Evolutionary conservation across 1,284 basidiomycete genomes (phyloP).

Genomic region (Cerioporus squamosus): DNA sequence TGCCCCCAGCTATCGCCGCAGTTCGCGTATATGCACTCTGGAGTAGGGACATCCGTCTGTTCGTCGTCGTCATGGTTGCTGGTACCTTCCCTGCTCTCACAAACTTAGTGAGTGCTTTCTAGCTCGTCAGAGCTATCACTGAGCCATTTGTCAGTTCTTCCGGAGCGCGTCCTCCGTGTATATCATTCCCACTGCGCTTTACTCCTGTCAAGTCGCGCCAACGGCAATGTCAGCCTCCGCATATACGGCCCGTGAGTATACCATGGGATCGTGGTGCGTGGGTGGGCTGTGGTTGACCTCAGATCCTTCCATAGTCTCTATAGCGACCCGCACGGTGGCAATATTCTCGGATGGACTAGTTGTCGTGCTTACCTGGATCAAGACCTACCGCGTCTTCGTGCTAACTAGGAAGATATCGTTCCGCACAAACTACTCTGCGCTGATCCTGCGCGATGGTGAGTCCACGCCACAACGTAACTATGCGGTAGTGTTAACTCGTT

Average conservation of each 20-base stretch:
- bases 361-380: conserved; percentile 22
- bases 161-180: conserved; percentile 15
- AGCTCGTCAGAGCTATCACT: not conserved
- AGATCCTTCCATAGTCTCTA: conserved; percentile 7
- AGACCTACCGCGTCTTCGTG: conserved; percentile 17
- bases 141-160: conserved; percentile 7
- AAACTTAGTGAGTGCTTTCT: conserved; percentile 13
- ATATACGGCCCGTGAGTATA: conserved; percentile 12
- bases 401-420: conserved; percentile 5
- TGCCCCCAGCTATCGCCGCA: conserved; percentile 8
- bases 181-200: conserved; percentile 11
- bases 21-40: conserved; percentile 25
- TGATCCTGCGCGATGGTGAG: conserved; percentile 21
- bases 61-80: conserved; percentile 13
- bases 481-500: not conserved
- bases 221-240: conserved; percentile 5
- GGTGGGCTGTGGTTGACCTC: too few relatives aligned
- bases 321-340: conserved; percentile 18
- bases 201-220: conserved; percentile 18
- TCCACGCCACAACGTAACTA: not conserved
- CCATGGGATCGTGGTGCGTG: not conserved
- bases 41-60: conserved; percentile 13
- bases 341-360: conserved; percentile 25
- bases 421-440: conserved; percentile 10
- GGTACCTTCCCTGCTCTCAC: conserved; percentile 19